Base-by-base conservation (phyloP, 208 protist species). In the Angomonas deanei region DNA sequence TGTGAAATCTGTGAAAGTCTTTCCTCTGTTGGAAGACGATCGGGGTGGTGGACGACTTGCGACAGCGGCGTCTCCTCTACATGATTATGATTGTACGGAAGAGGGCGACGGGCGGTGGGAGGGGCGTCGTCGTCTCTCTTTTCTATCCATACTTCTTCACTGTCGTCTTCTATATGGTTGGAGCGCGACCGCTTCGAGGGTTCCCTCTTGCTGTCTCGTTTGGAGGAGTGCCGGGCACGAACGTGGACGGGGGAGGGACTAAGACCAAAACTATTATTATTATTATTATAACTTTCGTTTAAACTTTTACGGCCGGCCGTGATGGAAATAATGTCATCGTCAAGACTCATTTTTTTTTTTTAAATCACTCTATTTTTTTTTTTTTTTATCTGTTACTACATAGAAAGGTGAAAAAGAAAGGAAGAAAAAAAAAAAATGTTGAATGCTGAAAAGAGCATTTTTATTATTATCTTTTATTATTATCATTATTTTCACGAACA, bases 391-490 rank as follows among this genome's bases (percentile, higher is more conserved):
- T 33, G 11, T 28, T 10, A 28, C 11, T 5, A 28, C 24, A 33
- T n/a, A 53, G n/a, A 27, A 67, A 59, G 52, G 31, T 3, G 19
- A 34, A 59, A 58, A 5, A 67, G 47, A 33, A 31, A 49, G 15
- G 49, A 34, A 68, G 52, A 73, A 39, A 62, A 62, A 62, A 54
- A 66, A 66, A 60, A 52, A 66, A 50, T 52, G 30, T 15, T 39
- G 48, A 47, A 23, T 8, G 19, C 32, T 54, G 28, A 61, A 42
- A 55, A 58, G 58, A 49, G 50, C 2, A 30, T 23, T 56, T 53
- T 53, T 56, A 28, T 42, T 56, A 39, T 6, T 31, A 10, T 38
- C 34, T 47, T 26, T 30, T 48, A 49, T 49, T 4, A 30, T 63
- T 31, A 27, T 26, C 27, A 54, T 34, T 55, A 30, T 48, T 34